Base-by-base conservation (phyloP, 352 stramenopile genomes). In the Phytophthora cactorum region DNA sequence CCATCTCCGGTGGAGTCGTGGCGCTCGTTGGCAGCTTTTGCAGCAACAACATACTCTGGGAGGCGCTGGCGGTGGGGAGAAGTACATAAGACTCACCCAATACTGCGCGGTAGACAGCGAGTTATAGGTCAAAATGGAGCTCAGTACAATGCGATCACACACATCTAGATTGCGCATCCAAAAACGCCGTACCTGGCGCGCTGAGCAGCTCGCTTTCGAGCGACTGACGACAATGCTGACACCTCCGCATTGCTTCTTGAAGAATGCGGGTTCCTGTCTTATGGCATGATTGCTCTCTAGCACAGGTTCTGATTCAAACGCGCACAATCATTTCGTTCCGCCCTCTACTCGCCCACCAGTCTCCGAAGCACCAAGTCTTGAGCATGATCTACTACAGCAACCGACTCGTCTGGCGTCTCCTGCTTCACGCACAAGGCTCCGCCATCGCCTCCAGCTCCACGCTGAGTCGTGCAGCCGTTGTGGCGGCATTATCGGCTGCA, bases 1-100 rank as follows among this genome's bases (percentile, higher is more conserved):
- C 64, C 72, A 79, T 71, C 36, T 79, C 68, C 4, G 67, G 62
- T 9, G 62, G 53, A 29, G 52, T 61, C 22, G 52, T 17, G 9
- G 66, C 5, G 34, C 11, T 64, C 15, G 50, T 58, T 25, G 73
- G 66, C 28, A 76, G 50, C 57, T 81, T 81, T 43, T 84, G 77
- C 45, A 81, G 47, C 14, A 85, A 54, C 63, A 88, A 66, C 77
- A 88, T 81, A 41, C 77, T 84, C 46, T 79, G 75, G 27, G 79
- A 88, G 5, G 81, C 86, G 53, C 80, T 83, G 14, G 79, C 79
- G 17, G 84, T 89, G 31, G 85, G 85, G 25, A 93, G 78, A 52
- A 93, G 73, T 62, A 93, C 85, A 43, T 93, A 93, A 0, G 81
- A 91, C 61, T 93, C 85, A 52, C 83, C 83, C 44, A 93, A 66